Percentiles rank a stretch among this genome's conserved stretches.
phyloP scores from a whole-genome alignment of 192 early-diverging fungal genomes.

The Geranomyces michiganensis region DNA sequence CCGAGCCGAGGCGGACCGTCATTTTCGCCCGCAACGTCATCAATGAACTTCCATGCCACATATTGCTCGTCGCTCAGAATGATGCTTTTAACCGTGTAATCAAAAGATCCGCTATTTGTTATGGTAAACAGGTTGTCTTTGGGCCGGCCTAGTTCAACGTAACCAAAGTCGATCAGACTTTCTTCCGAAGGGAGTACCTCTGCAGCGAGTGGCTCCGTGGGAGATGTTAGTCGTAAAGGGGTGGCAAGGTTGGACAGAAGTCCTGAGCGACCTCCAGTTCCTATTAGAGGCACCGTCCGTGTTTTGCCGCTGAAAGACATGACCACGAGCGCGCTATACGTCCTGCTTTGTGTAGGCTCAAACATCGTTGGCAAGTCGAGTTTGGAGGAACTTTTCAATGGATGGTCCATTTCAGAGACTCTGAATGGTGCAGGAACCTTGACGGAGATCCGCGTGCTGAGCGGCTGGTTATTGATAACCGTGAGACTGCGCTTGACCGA shows the following conservation, averaged over 20 bases:
- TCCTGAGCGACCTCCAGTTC: conserved; percentile 37
- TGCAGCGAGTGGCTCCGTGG: background rate
- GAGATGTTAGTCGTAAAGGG: conserved; percentile 24
- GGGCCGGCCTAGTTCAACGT: conserved; percentile 37
- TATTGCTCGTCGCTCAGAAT: conserved; percentile 36
- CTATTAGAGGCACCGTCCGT: conserved; percentile 41
- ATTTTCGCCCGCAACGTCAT: conserved; percentile 40
- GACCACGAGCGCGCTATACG: conserved; percentile 38
- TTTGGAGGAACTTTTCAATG: conserved; percentile 9
- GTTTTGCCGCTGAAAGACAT: conserved; percentile 29
- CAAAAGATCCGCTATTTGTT: conserved; percentile 52
- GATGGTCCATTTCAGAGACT: background rate
- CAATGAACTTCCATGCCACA: conserved; percentile 51
- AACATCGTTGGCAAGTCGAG: conserved; percentile 24
- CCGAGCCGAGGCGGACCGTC: background rate
- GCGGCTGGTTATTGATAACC: conserved; percentile 43
- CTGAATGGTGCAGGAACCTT: conserved; percentile 33
- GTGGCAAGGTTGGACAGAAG: conserved; percentile 40
- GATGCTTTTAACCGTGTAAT: conserved; percentile 48
- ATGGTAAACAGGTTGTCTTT: conserved; percentile 42
- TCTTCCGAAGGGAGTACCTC: conserved; percentile 4
- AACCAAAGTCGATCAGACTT: conserved; percentile 51
- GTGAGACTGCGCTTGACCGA: conserved; percentile 11
- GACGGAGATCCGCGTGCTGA: conserved; percentile 24
- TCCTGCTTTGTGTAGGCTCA: conserved; percentile 32